Evolutionary conservation across 371 early-diverging fungal species (phyloP).

Genomic region (Sporodiniella umbellata): DNA sequence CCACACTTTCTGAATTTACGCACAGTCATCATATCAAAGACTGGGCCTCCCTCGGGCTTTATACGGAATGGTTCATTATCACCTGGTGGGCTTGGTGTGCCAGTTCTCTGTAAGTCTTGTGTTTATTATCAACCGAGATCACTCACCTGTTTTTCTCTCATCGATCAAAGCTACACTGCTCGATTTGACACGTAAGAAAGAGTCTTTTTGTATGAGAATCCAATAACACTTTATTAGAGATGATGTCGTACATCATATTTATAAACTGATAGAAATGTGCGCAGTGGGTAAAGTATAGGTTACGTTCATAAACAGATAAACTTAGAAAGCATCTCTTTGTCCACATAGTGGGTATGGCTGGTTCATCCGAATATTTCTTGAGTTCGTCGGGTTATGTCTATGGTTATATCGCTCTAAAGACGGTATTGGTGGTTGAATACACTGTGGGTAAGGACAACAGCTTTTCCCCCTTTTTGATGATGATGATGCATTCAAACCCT

Average conservation of each 20-base stretch:
- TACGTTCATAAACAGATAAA: no score
- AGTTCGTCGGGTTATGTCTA: conserved; percentile 43
- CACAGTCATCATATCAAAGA: conserved; percentile 58
- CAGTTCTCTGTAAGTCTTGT: conserved; percentile 37
- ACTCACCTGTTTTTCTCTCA: neutral
- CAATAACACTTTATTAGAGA: conserved; percentile 35
- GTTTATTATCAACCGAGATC: neutral
- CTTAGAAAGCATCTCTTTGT: no score
- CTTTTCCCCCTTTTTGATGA: no score
- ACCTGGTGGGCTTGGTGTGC: conserved; percentile 62
- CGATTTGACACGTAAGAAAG: conserved; percentile 53
- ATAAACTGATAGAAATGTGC: conserved; percentile 49
- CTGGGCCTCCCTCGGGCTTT: conserved; percentile 47
- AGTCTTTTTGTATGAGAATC: no score
- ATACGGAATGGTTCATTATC: conserved; percentile 56
- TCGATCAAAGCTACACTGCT: conserved; percentile 54
- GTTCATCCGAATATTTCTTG: conserved; percentile 45
- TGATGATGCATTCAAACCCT: neutral
- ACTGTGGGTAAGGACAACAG: conserved; percentile 54
- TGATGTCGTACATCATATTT: conserved; percentile 51
- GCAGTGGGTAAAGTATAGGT: conserved; percentile 38
- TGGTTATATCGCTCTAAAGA: conserved; percentile 53
- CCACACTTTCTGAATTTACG: conserved; percentile 56
- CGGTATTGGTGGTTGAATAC: conserved; percentile 51
- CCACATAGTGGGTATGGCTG: conserved; percentile 45